Evolutionary conservation across 1,139 yeast genomes (phyloP), one percentile per base, ranked within the genome.

Genomic region (Hansenula anomala): DNA sequence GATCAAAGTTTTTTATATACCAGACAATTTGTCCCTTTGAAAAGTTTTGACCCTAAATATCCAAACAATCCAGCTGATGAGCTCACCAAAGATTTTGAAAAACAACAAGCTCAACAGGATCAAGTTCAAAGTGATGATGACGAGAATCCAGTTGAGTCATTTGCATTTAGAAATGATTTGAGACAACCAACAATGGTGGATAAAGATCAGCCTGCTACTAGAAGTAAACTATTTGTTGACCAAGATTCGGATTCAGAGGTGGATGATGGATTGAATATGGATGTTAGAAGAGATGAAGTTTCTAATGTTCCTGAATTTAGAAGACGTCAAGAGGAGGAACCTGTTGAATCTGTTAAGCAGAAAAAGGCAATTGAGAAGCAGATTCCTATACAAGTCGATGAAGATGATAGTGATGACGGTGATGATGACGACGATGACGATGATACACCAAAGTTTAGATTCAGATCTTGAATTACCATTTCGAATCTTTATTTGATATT

Each of bases 401-500:
- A 42, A 3, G 41, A 20, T 20, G 22, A 20, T 20, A 20, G 9
- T 6, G 22, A 20, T 20, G 38, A 37, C 23, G 49, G 43, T 29
- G 53, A 48, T 16, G 58, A 55, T 18, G 61, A 55, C 25, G 61
- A 52, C 15, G 56, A 55, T 30, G 63, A 60, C 36, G 61, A 58
- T 29, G 69, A 65, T 37, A 57, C 53, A 4, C 69, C 71, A 2
- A 54, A 52, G 13, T 68, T 68, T 43, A 63, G 54, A 41, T 65
- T 67, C 30, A 58, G 60, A 36, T 52, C 61, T 28, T 45, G 50
- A 37, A 41, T n/a, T n/a, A n/a, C n/a, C n/a, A n/a, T n/a, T n/a
- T n/a, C n/a, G n/a, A n/a, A n/a, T n/a, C n/a, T n/a, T n/a, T n/a
- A n/a, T n/a, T n/a, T n/a, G n/a, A n/a, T n/a, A n/a, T n/a, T n/a